These are phyloP conservation scores for Phytophthora multivora DNA, from an alignment of 352 stramenopile species.

Conservation along the genomic window DNA sequence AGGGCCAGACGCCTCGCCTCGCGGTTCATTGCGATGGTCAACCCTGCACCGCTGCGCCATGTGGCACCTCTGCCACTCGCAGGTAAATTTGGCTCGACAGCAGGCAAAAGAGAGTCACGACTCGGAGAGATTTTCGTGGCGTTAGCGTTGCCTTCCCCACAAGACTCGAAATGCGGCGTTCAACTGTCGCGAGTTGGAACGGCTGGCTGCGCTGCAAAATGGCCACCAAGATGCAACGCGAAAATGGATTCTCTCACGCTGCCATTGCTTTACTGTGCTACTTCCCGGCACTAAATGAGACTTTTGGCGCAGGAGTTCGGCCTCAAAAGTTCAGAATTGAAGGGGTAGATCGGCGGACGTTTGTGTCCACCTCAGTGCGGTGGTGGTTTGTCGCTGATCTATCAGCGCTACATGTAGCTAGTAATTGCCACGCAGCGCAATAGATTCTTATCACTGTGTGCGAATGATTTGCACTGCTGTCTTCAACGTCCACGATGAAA, in stretches of 20 bases:
- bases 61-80: constrained; percentile 11
- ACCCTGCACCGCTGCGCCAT: constrained; percentile 8
- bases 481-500: not conserved
- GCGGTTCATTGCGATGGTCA: constrained; percentile 1
- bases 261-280: not conserved
- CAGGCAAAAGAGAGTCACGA: constrained; percentile 17
- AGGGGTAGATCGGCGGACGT: constrained; percentile 11
- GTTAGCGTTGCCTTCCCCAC: constrained; percentile 6
- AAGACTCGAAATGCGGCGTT: constrained; percentile 1
- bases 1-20: not conserved
- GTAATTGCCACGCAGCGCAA: too few relatives aligned
- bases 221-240: constrained; percentile 11
- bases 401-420: too few relatives aligned
- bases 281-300: constrained; percentile 24
- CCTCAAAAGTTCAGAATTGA: constrained; percentile 7
- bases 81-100: constrained; percentile 2
- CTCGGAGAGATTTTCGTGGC: constrained; percentile 16
- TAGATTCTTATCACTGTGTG: too few relatives aligned
- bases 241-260: constrained; percentile 21
- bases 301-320: not conserved
- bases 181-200: constrained; percentile 19
- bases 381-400: too few relatives aligned
- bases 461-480: not conserved
- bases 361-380: constrained; percentile 5
- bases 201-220: constrained; percentile 20